Evolutionary conservation across 305 asterid species (phyloP).

Genomic region (Fraxinus greggii): DNA sequence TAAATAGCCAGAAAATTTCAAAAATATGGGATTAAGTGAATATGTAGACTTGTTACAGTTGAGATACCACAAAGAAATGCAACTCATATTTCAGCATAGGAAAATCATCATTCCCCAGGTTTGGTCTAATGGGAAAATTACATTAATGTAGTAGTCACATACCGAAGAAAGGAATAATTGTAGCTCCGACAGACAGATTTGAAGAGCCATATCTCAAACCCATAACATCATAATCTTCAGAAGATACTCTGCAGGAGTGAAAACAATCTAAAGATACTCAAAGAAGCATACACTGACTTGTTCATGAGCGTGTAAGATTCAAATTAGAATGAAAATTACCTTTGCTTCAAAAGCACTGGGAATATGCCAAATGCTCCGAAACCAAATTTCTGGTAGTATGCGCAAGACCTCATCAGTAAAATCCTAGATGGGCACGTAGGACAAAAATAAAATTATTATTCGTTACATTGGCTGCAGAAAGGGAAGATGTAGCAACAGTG

Average conservation of each 20-base stretch:
- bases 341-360: slow-evolving; percentile 67
- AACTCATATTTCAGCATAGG: slow-evolving; percentile 2
- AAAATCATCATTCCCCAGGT: background rate
- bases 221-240: slow-evolving; percentile 72
- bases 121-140: slow-evolving; percentile 4
- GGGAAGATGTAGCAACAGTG: slow-evolving; percentile 18
- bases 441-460: slow-evolving; percentile 11
- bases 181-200: slow-evolving; percentile 78
- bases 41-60: slow-evolving; percentile 6
- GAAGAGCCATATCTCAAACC: slow-evolving; percentile 94
- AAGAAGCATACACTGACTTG: slow-evolving; percentile 13
- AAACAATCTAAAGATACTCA: slow-evolving; percentile 20
- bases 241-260: slow-evolving; percentile 51
- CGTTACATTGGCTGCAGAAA: slow-evolving; percentile 7
- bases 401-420: slow-evolving; percentile 69
- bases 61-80: slow-evolving; percentile 10
- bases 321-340: slow-evolving; percentile 39
- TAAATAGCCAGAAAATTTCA: background rate
- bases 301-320: slow-evolving; percentile 10
- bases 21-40: background rate
- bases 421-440: slow-evolving; percentile 40
- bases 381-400: slow-evolving; percentile 71
- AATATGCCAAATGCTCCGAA: slow-evolving; percentile 80
- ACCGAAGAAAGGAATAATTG: slow-evolving; percentile 64
- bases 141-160: slow-evolving; percentile 23